phyloP scores from a whole-genome alignment of 768 basidiomycete genomes.

The Suillus cothurnatus region DNA sequence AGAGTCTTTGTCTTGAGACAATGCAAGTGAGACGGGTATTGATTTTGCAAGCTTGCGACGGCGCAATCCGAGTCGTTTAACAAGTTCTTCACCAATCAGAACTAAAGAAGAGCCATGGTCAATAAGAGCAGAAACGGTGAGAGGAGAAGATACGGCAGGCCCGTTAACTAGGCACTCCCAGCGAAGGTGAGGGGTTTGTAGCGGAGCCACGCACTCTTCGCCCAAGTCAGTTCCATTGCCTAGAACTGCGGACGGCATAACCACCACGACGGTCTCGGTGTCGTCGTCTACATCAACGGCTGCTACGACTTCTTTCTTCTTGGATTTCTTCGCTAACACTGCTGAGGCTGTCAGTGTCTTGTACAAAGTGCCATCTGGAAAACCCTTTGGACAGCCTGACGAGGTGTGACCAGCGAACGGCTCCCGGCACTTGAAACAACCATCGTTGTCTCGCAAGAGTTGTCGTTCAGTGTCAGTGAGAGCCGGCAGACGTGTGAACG shows the following conservation, averaged over 20 bases:
- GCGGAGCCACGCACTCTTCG: slow-evolving; percentile 6
- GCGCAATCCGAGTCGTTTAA: slow-evolving; percentile 10
- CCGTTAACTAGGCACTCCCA: too few relatives aligned
- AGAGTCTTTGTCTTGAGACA: neutral
- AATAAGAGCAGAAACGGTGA: slow-evolving; percentile 23
- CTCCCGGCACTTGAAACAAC: slow-evolving; percentile 29
- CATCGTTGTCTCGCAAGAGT: slow-evolving; percentile 17
- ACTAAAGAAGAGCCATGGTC: slow-evolving; percentile 35
- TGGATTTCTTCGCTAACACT: neutral
- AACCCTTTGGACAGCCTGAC: slow-evolving; percentile 21
- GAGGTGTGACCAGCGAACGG: too few relatives aligned
- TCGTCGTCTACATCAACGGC: too few relatives aligned
- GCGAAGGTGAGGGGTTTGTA: too few relatives aligned
- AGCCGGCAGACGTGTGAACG: neutral
- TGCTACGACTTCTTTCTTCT: neutral
- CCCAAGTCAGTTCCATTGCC: slow-evolving; percentile 16
- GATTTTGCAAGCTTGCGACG: slow-evolving; percentile 9
- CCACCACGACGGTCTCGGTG: neutral
- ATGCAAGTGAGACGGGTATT: slow-evolving; percentile 10
- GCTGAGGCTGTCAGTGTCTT: slow-evolving; percentile 13
- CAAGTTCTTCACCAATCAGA: slow-evolving; percentile 31
- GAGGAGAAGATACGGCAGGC: neutral
- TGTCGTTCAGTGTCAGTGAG: slow-evolving; percentile 14
- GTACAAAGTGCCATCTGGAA: slow-evolving; percentile 20
- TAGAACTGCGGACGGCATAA: slow-evolving; percentile 5